Percentiles rank a stretch among this genome's conserved stretches.
phyloP scores from a whole-genome alignment of 2,329 filamentous ascomycete genomes.

The Elsinoe batatas region DNA sequence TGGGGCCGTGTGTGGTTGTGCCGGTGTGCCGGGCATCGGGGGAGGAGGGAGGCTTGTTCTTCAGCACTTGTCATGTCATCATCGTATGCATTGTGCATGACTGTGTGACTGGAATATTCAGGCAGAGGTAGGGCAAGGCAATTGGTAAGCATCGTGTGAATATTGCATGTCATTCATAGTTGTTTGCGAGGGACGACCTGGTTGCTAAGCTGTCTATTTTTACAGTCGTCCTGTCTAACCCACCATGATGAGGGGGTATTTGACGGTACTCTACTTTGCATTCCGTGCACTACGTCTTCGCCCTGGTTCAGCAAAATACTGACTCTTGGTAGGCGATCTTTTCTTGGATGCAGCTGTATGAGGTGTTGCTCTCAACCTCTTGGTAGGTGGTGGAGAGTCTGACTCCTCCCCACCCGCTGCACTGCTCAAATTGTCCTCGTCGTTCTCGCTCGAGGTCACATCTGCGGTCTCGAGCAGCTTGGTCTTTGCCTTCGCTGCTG shows the following conservation, averaged over 20 bases:
- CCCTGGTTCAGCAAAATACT: background rate
- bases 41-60: background rate
- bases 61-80: too few species aligned
- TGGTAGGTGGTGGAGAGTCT: background rate
- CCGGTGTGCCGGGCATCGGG: background rate
- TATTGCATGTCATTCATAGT: too few species aligned
- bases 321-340: constrained; percentile 2
- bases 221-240: background rate
- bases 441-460: constrained; percentile 15
- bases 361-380: background rate
- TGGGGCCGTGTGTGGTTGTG: background rate
- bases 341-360: background rate
- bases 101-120: too few species aligned
- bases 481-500: constrained; percentile 10
- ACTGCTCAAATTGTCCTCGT: constrained; percentile 14
- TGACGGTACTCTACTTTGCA: background rate
- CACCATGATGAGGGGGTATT: too few species aligned
- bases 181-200: too few species aligned
- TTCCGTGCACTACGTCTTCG: background rate
- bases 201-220: too few species aligned
- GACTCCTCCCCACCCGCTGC: background rate
- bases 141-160: too few species aligned
- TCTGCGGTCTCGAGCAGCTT: constrained; percentile 16
- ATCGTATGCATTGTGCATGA: too few species aligned
- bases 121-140: too few species aligned